Evolutionary conservation across 176 grass and related monocot species (phyloP), one percentile per base, ranked within the genome.

Genomic region (Phyllostachys edulis): DNA sequence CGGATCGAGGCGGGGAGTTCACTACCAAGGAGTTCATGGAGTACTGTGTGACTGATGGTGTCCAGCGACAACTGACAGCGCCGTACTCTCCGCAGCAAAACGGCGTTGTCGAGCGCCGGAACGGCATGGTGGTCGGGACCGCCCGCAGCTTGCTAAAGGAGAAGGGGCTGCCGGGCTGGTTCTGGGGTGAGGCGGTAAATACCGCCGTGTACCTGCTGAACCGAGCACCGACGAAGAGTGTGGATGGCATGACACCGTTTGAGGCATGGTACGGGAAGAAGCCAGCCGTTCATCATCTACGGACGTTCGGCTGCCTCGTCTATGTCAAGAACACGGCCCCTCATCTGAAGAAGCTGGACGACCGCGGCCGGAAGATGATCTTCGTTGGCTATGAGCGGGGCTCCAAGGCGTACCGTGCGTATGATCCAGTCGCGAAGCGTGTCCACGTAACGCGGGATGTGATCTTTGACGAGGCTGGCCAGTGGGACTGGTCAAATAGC

Each of bases 11-110:
- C 8, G 66, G 66, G 12, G 66, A 41, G 6, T 68, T 68, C 37
- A 68, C 5, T 0, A 2, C 38, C 0, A 12, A 23, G 3, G 45
- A 73, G 44, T 73, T 73, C 23, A 24, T 1, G 13, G 5, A 27
- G 5, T 27, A 72, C 44, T 73, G 70, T 1, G 14, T 0, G 2
- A 0, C 1, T 2, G 45, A 50, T 1, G 70, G 70, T 1, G 24
- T 73, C 0, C n/a, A 0, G 0, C 10, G 45, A 0, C 11, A 32
- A 1, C 40, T 7, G 0, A 32, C 70, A 2, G 45, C 44, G 0
- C 5, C 45, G 0, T 18, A 73, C 0, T 29, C 5, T 4, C 6
- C 46, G 0, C 45, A 73, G 3, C 70, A 52, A 2, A 72, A 52
- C 14, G 69, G 42, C 0, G 69, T 71, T 1, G n/a, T 71, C 1